Percentiles rank a stretch among this genome's conserved stretches.
Conservation (phyloP, 2,329 filamentous ascomycete species). For the Pseudocercospora ulei region DNA sequence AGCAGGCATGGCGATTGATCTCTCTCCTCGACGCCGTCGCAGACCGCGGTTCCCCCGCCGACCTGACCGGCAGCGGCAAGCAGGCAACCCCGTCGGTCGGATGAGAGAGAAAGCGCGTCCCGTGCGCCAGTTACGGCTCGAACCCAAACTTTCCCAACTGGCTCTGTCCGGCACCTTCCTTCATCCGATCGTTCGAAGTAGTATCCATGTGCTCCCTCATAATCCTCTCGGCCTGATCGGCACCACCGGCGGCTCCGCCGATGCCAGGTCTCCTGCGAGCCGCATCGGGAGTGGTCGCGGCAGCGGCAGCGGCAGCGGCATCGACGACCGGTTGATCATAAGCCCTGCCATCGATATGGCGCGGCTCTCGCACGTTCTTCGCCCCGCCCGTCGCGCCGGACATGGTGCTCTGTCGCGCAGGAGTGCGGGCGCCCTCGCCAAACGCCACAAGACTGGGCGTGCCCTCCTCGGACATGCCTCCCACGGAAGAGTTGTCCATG, state of each 20-base stretch:
- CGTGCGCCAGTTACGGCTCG: constrained; percentile 37
- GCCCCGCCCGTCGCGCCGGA: constrained; percentile 42
- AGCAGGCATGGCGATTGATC: not conserved
- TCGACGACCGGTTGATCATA: constrained; percentile 39
- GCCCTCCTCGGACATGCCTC: constrained; percentile 77
- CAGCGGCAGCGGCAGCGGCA: constrained; percentile 31
- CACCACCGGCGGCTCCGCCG: constrained; percentile 6
- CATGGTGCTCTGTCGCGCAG: constrained; percentile 55
- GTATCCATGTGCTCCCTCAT: constrained; percentile 51
- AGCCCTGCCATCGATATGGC: constrained; percentile 41
- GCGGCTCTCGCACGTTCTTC: constrained; percentile 34
- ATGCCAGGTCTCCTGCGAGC: too few relatives aligned
- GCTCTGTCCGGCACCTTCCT: constrained; percentile 37
- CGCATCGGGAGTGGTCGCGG: not conserved
- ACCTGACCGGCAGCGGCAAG: not conserved
- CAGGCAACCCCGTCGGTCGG: not conserved
- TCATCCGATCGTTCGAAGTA: constrained; percentile 31
- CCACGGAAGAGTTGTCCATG: constrained; percentile 51
- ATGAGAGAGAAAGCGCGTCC: not conserved
- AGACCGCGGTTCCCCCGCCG: not conserved
- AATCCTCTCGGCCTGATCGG: constrained; percentile 54
- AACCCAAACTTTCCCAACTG: constrained; percentile 53
- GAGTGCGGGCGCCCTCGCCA: constrained; percentile 68
- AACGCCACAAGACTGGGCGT: constrained; percentile 80
- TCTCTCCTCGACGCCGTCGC: constrained; percentile 1